Base-by-base conservation (phyloP, 805 yeast genomes). In the Kodamaea neixiangensis region DNA sequence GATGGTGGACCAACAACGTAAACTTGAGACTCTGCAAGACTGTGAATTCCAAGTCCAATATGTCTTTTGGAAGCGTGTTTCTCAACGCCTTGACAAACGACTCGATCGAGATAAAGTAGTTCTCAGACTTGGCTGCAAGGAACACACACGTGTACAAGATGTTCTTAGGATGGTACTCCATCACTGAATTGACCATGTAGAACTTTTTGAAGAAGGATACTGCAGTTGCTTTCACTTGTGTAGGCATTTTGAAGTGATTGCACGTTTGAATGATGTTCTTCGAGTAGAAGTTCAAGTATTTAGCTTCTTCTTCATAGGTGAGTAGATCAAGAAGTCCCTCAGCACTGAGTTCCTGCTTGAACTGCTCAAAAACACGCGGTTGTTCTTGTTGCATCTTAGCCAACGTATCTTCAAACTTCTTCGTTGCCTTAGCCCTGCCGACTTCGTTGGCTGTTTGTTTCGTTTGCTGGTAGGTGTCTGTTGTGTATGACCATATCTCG, bases 41-140 rank as follows among this genome's bases (percentile, higher is more conserved):
- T 41, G 77, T 74, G 63, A 90, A 94, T 68, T 94, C 99, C 50
- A 89, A 75, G 53, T 85, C 86, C 49, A 93, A 69, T 29, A 94
- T 83, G 35, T 85, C 82, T 14, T 76, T 76, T 1, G 87, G 84
- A 34, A 83, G 80, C 0, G 88, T 80, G 48, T 86, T 85, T 13
- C 82, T 83, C 17, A 93, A 79, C 44, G 86, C 80, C 49, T 80
- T 79, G 49, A 89, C 84, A 64, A 93, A 92, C 9, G 88, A 79
- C 40, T 87, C 86, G 53, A 93, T 87, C 21, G 96, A 82, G 25
- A 94, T 86, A 68, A 92, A 93, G 65, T 82, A 86, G 69, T 94
- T 93, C 62, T 94, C 99, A 14, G 92, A 82, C 68, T 94, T 94
- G 40, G 97, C 92, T 5, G 97, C 97, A 31, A 94, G 72, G 65